Evolutionary conservation across 371 early-diverging fungal species (phyloP), one percentile per base, ranked within the genome.

Genomic region (Haplosporangium sp.): DNA sequence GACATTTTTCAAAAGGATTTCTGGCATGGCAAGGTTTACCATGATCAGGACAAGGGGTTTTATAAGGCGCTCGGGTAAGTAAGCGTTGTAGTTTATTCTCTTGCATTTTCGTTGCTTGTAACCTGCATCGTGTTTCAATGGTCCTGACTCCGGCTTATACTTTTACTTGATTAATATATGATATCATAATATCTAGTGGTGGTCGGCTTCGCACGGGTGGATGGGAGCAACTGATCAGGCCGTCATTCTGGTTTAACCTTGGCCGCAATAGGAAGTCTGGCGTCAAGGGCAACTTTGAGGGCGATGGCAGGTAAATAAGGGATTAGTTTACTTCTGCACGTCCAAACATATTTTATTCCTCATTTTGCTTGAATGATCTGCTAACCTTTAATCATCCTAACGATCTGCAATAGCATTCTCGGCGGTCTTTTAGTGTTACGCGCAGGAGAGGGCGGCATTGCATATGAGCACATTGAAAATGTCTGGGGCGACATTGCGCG

Each of bases 21-120:
- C 51, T 85, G 85, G 85, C 64, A 74, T 14, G 83, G 81, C n/a
- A 53, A 65, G 38, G 67, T 82, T 14, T 83, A 72, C 62, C 61
- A 80, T 40, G 85, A 85, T 55, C 59, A 73, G 12, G 62, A 76
- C 11, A 76, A 81, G 38, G 81, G 50, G 10, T 81, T 85, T 54
- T 84, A 83, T 81, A 80, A 73, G 52, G 81, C 82, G 21, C 63
- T 84, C 16, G 80, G 82, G 73, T 73, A 80, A 55, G 62, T 11
- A 37, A 7, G 16, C 41, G 21, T 6, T 16, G 36, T 20, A 38
- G 42, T 8, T 3, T n/a, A 9, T 16, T 42, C 23, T 18, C 18
- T 45, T 40, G 3, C 58, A 43, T 58, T 20, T 54, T 21, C 29
- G 7, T 37, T 29, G 13, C 1, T 54, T 54, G 12, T 10, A 51